Conservation (phyloP, 2,329 filamentous ascomycete species). For the Phaeomoniella chlamydospora region DNA sequence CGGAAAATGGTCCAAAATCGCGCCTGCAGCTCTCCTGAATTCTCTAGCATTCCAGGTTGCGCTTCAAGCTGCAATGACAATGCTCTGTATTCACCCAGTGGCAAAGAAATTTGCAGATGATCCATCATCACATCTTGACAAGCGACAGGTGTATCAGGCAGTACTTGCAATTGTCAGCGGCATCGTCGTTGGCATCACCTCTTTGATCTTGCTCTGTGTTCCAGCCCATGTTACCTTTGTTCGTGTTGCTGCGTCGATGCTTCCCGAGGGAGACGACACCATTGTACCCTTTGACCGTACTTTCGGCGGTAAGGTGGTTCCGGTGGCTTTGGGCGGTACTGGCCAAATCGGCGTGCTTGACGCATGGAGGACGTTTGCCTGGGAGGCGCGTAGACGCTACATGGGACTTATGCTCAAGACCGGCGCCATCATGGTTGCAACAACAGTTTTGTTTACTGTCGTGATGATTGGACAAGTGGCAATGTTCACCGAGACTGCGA, state of each 20-base stretch:
- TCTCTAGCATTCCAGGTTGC: slow-evolving; percentile 38
- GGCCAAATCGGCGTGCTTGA: slow-evolving; percentile 58
- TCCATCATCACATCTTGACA: slow-evolving; percentile 11
- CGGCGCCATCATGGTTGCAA: slow-evolving; percentile 37
- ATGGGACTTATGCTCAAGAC: slow-evolving; percentile 64
- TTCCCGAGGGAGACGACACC: slow-evolving; percentile 66
- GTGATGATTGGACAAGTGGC: slow-evolving; percentile 39
- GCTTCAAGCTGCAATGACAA: slow-evolving; percentile 18
- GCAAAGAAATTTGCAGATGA: slow-evolving; percentile 21
- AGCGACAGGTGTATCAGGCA: slow-evolving; percentile 22
- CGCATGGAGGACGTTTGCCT: slow-evolving; percentile 67
- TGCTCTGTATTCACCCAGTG: slow-evolving; percentile 36
- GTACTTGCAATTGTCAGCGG: slow-evolving; percentile 26
- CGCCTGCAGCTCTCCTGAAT: slow-evolving; percentile 52
- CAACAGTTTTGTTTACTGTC: slow-evolving; percentile 31
- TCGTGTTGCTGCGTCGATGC: slow-evolving; percentile 75
- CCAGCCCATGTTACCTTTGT: slow-evolving; percentile 64
- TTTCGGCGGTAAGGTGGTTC: slow-evolving; percentile 62
- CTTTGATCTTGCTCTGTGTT: slow-evolving; percentile 52
- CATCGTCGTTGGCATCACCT: slow-evolving; percentile 26
- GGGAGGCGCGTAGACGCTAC: slow-evolving; percentile 56
- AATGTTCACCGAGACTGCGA: background rate
- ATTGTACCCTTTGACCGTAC: slow-evolving; percentile 84
- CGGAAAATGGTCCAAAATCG: slow-evolving; percentile 53
- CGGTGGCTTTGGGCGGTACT: slow-evolving; percentile 57